These are phyloP conservation scores for Logfia minima DNA, from an alignment of 129 eudicot species.

Conservation along the genomic window DNA sequence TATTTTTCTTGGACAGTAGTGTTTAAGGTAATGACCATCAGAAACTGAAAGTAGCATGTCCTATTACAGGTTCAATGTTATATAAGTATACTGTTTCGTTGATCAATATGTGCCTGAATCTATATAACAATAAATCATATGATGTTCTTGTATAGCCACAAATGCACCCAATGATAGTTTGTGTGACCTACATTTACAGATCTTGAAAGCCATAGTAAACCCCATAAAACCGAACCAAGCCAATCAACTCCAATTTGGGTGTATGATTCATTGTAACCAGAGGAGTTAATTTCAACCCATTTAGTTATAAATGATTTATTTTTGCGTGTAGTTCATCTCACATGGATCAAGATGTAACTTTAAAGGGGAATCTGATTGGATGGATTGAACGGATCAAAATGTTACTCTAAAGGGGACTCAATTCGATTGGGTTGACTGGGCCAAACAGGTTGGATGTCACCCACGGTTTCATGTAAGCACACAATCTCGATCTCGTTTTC, in stretches of 20 bases:
- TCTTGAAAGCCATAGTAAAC: too few relatives aligned
- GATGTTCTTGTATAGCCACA: neutral
- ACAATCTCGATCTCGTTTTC: neutral
- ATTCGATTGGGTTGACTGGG: neutral
- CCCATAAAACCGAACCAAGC: neutral
- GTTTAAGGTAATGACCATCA: slow-evolving; percentile 24
- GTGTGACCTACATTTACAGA: neutral
- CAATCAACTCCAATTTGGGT: neutral
- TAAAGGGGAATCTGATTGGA: too few relatives aligned
- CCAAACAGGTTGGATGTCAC: neutral
- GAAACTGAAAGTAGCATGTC: slow-evolving; percentile 21
- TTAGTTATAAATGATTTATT: neutral
- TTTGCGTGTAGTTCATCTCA: too few relatives aligned
- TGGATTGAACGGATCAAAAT: too few relatives aligned
- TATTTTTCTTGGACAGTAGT: neutral
- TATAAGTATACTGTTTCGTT: slow-evolving; percentile 5
- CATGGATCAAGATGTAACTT: too few relatives aligned
- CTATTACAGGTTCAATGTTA: neutral
- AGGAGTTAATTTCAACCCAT: neutral
- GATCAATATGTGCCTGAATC: neutral
- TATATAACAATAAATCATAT: slow-evolving; percentile 6
- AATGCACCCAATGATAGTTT: neutral
- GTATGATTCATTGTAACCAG: neutral
- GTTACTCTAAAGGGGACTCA: too few relatives aligned
- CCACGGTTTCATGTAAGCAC: neutral